These are phyloP conservation scores for Hordeum marinum DNA, from an alignment of 176 grass and related monocot species.

Conservation along the genomic window DNA sequence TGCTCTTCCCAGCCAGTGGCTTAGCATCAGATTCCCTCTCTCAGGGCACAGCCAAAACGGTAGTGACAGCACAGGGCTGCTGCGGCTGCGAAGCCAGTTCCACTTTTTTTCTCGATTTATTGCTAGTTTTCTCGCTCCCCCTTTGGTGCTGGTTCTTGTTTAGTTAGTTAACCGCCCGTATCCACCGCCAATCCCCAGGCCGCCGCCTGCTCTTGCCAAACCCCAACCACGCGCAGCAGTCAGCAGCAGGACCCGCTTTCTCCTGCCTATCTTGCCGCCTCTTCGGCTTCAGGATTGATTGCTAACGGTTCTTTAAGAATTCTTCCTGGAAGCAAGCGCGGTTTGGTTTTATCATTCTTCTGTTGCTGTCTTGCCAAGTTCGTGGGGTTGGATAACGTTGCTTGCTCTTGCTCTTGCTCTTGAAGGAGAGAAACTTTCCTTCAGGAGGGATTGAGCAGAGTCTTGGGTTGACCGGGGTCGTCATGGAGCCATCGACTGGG, in stretches of 20 bases:
- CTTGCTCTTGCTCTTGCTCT: not conserved
- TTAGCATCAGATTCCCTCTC: conserved; percentile 11
- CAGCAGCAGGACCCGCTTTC: not conserved
- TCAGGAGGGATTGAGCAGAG: not conserved
- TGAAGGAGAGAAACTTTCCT: not conserved
- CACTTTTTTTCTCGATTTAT: conserved; percentile 11
- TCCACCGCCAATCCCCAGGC: conserved; percentile 7
- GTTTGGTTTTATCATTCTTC: conserved; percentile 1
- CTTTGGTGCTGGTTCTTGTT: conserved; percentile 15
- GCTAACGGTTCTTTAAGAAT: not conserved
- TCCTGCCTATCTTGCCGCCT: not conserved
- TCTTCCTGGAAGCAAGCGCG: not conserved
- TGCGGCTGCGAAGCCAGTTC: not conserved
- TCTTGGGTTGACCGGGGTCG: not conserved
- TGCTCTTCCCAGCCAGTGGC: not conserved
- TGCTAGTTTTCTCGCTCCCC: not conserved
- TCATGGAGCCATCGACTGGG: conserved; percentile 56
- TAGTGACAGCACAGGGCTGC: conserved; percentile 16
- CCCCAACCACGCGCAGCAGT: not conserved
- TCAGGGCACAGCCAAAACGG: not conserved
- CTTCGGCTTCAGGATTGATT: not conserved
- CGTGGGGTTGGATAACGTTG: not conserved
- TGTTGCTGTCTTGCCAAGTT: not conserved
- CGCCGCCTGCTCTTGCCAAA: conserved; percentile 6
- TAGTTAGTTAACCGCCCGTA: conserved; percentile 16